A percentile compares a stretch with the other conserved stretches of the same genome.
Evolutionary conservation across 2,329 filamentous ascomycete species (phyloP).

Genomic region (Claviceps maximensis): DNA sequence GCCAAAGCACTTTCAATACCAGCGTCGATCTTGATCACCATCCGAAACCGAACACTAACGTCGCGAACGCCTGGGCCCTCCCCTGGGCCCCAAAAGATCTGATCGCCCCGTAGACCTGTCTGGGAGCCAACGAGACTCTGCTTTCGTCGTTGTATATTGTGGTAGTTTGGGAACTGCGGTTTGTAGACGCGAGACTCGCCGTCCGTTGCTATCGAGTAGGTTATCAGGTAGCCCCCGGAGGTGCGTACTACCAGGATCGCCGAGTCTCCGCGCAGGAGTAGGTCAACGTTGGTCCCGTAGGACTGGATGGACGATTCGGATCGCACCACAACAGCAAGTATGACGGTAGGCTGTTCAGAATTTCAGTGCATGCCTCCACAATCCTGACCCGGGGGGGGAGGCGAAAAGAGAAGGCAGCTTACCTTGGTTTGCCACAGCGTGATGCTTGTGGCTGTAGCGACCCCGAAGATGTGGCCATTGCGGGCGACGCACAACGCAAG

Average conservation of each 20-base stretch:
- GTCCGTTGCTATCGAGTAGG: constrained; percentile 82
- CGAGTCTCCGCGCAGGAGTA: constrained; percentile 81
- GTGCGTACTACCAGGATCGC: constrained; percentile 88
- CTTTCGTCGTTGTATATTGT: constrained; percentile 47
- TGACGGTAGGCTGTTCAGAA: constrained; percentile 63
- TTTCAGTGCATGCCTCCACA: not conserved
- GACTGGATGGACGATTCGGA: constrained; percentile 66
- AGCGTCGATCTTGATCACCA: constrained; percentile 96
- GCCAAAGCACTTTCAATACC: constrained; percentile 81
- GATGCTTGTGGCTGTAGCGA: constrained; percentile 72
- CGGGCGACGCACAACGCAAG: constrained; percentile 65
- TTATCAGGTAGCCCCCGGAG: constrained; percentile 74
- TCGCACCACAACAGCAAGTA: constrained; percentile 73
- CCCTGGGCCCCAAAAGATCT: constrained; percentile 60
- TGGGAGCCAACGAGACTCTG: constrained; percentile 49
- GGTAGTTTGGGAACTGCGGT: constrained; percentile 60
- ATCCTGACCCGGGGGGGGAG: too few species aligned
- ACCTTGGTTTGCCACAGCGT: constrained; percentile 97
- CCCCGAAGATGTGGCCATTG: constrained; percentile 70
- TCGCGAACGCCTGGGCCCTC: constrained; percentile 75
- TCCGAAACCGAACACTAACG: constrained; percentile 81
- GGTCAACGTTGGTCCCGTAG: constrained; percentile 74
- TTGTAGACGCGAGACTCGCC: constrained; percentile 73
- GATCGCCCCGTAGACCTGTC: constrained; percentile 40
- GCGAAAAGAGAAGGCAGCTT: constrained; percentile 10